Percentiles rank a stretch among this genome's conserved stretches.
Evolutionary conservation across 2,329 filamentous ascomycete species (phyloP).

Genomic region (Colletotrichum phormii): DNA sequence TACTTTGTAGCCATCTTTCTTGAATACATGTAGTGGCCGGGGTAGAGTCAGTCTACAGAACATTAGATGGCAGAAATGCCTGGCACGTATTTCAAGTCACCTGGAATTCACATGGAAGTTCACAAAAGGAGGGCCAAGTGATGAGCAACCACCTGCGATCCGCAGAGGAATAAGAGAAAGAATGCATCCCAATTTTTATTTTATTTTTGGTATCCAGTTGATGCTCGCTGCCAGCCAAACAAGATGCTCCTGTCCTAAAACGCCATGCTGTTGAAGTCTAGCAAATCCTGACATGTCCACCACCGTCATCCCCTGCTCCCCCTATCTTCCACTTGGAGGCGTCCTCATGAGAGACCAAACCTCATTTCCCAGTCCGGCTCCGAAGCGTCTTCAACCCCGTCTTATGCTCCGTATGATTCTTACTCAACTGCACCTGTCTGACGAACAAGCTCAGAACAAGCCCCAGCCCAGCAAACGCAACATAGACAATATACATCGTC

Average conservation of each 20-base stretch:
- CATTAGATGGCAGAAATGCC: too few species aligned
- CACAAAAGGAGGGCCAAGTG: not conserved
- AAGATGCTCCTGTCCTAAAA: not conserved
- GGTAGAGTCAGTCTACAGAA: too few species aligned
- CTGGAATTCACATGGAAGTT: too few species aligned
- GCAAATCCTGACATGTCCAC: not conserved
- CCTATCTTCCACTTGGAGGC: not conserved
- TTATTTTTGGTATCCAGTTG: not conserved
- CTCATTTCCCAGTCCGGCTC: slow-evolving; percentile 36
- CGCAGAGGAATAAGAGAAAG: not conserved
- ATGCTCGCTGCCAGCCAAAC: not conserved
- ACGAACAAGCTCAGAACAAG: slow-evolving; percentile 61
- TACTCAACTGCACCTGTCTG: slow-evolving; percentile 62
- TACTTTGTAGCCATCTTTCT: too few species aligned
- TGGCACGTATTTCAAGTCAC: too few species aligned
- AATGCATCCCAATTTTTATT: not conserved
- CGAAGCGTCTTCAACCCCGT: slow-evolving; percentile 62
- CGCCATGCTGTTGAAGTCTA: not conserved
- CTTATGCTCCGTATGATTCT: slow-evolving; percentile 68
- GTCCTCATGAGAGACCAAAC: too few species aligned
- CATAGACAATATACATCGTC: slow-evolving; percentile 70
- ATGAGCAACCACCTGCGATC: not conserved
- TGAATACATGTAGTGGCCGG: too few species aligned
- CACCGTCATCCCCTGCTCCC: not conserved
- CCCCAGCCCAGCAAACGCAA: slow-evolving; percentile 59